These are phyloP conservation scores for Firmiana major DNA, from an alignment of 345 rosid species.

Conservation along the genomic window DNA sequence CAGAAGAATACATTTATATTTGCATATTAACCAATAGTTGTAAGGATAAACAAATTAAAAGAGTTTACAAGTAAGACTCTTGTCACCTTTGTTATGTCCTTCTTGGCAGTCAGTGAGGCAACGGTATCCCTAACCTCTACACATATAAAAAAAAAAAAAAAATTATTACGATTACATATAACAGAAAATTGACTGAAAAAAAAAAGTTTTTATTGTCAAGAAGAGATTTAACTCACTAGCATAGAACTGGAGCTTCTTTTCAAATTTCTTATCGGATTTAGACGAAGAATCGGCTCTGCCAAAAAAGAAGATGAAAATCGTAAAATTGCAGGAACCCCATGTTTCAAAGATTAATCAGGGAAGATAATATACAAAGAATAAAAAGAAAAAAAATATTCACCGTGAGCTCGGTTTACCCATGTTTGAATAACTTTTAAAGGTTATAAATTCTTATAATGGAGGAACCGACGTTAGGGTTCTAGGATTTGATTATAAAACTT, in stretches of 20 bases:
- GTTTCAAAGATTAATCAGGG: not conserved
- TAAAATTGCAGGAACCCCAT: not conserved
- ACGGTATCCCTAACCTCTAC: constrained; percentile 65
- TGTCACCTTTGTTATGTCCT: constrained; percentile 49
- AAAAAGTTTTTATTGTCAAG: not conserved
- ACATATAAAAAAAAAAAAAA: constrained; percentile 9
- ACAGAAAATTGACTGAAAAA: not conserved
- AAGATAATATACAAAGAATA: not conserved
- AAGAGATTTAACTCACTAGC: constrained; percentile 35
- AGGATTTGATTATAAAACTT: not conserved
- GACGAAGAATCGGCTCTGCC: constrained; percentile 24
- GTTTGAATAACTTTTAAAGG: not conserved
- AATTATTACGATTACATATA: not conserved
- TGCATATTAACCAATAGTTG: not conserved
- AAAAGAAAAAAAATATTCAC: not conserved
- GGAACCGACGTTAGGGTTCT: not conserved
- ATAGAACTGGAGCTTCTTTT: constrained; percentile 57
- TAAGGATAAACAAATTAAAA: not conserved
- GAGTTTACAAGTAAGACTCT: constrained; percentile 7
- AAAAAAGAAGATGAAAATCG: not conserved
- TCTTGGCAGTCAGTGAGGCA: constrained; percentile 49
- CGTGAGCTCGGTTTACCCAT: constrained; percentile 5
- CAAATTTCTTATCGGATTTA: constrained; percentile 54
- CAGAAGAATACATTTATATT: not conserved
- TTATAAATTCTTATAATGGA: not conserved